A percentile compares a stretch with the other conserved stretches of the same genome.
phyloP scores from a whole-genome alignment of 495 filamentous ascomycete genomes.

The Letharia columbiana region DNA sequence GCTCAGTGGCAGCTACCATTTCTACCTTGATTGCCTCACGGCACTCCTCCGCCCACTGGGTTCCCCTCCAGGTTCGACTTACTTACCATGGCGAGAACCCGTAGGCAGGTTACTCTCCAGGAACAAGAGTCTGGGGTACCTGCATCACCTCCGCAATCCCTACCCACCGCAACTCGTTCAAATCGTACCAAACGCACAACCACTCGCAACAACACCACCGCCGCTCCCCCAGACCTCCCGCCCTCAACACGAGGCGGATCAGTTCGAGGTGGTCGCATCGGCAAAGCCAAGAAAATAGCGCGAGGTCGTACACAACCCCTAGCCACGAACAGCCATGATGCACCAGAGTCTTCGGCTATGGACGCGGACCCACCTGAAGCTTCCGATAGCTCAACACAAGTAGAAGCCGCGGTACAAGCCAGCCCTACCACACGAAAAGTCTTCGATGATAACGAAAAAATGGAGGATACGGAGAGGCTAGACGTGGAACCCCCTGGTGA shows the following conservation, averaged over 20 bases:
- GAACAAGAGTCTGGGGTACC: constrained; percentile 6
- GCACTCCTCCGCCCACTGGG: background rate
- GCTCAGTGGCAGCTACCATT: background rate
- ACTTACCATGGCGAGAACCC: constrained; percentile 5
- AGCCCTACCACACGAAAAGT: background rate
- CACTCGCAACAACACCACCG: background rate
- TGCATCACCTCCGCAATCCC: constrained; percentile 13
- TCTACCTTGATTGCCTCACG: background rate
- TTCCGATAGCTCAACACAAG: background rate
- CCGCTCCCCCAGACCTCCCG: background rate
- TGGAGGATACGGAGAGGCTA: background rate
- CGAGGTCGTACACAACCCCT: background rate
- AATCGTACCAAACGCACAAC: background rate
- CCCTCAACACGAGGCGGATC: background rate
- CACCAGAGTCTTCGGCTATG: background rate
- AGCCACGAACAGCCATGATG: background rate
- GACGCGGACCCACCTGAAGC: background rate
- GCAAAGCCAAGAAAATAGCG: background rate
- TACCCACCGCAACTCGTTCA: constrained; percentile 1
- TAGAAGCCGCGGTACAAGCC: background rate
- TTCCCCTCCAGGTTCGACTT: background rate
- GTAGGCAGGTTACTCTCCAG: background rate
- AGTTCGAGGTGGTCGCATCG: background rate
- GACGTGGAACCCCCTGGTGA: constrained; percentile 2
- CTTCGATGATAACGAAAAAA: background rate